These are phyloP conservation scores for Saturnispora ahearnii DNA, from an alignment of 805 yeast genomes.

Conservation along the genomic window DNA sequence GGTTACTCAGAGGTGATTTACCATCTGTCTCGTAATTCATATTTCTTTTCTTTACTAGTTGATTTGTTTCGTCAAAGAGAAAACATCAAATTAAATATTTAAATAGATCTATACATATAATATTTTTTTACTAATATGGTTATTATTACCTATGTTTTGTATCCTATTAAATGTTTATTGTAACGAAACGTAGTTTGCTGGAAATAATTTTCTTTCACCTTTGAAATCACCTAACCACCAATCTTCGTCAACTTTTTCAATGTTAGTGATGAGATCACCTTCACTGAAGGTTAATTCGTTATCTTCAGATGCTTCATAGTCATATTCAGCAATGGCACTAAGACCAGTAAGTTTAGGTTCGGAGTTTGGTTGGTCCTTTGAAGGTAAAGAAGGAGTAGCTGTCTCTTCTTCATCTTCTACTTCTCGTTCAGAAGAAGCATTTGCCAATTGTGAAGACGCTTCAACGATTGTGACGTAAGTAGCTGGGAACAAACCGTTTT, in stretches of 20 bases:
- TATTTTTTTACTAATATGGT: not conserved
- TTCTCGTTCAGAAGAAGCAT: not conserved
- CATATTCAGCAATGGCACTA: slow-evolving; percentile 59
- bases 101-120: not conserved
- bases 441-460: not conserved
- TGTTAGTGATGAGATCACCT: slow-evolving; percentile 71
- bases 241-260: slow-evolving; percentile 86
- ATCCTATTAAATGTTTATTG: not conserved
- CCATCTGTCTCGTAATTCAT: not conserved
- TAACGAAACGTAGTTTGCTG: slow-evolving; percentile 70
- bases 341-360: slow-evolving; percentile 22
- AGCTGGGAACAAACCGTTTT: slow-evolving; percentile 49
- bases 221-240: slow-evolving; percentile 92
- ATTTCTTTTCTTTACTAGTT: too few relatives aligned
- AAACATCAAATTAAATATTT: not conserved
- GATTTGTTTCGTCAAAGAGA: too few relatives aligned
- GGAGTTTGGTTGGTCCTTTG: slow-evolving; percentile 16
- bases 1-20: not conserved
- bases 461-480: slow-evolving; percentile 38
- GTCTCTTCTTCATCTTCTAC: slow-evolving; percentile 11
- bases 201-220: slow-evolving; percentile 82
- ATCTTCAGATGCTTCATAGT: slow-evolving; percentile 86
- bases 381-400: slow-evolving; percentile 6
- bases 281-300: slow-evolving; percentile 82
- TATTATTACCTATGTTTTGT: not conserved